Percentiles rank a stretch among this genome's conserved stretches.
Conservation (phyloP, 257 asterid genomes). For the Fraxinus excelsior region DNA sequence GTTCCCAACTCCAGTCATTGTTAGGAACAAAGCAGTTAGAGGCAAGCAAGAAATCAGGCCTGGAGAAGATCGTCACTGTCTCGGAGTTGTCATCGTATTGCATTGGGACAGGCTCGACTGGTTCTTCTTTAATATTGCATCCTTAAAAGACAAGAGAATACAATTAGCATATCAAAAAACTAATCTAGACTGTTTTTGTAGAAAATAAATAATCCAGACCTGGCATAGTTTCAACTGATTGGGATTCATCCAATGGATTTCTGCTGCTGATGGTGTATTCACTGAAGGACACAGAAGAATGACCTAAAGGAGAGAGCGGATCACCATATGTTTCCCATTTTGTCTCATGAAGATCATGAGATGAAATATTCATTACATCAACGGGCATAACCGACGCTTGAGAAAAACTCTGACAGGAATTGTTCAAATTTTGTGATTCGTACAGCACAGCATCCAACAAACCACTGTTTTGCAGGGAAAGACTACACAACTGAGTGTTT, state of each 20-base stretch:
- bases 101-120: constrained; percentile 12
- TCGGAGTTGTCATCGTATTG: constrained; percentile 23
- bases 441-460: constrained; percentile 56
- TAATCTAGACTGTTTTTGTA: not conserved
- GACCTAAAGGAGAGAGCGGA: constrained; percentile 48
- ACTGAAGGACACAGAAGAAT: constrained; percentile 40
- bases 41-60: constrained; percentile 59
- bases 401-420: constrained; percentile 20
- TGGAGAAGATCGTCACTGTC: constrained; percentile 36
- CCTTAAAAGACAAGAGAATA: constrained; percentile 34
- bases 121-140: constrained; percentile 36
- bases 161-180: constrained; percentile 18
- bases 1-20: constrained; percentile 33
- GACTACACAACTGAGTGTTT: constrained; percentile 36
- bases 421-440: constrained; percentile 41
- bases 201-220: constrained; percentile 34
- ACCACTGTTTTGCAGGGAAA: constrained; percentile 49
- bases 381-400: constrained; percentile 20
- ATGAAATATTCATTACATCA: constrained; percentile 26
- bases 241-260: constrained; percentile 47
- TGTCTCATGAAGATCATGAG: constrained; percentile 34
- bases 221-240: constrained; percentile 30
- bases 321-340: constrained; percentile 46
- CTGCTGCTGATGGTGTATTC: constrained; percentile 38
- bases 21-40: constrained; percentile 47